A percentile compares a stretch with the other conserved stretches of the same genome.
phyloP scores from a whole-genome alignment of 2,329 filamentous ascomycete genomes.

The Aciculosporium take region DNA sequence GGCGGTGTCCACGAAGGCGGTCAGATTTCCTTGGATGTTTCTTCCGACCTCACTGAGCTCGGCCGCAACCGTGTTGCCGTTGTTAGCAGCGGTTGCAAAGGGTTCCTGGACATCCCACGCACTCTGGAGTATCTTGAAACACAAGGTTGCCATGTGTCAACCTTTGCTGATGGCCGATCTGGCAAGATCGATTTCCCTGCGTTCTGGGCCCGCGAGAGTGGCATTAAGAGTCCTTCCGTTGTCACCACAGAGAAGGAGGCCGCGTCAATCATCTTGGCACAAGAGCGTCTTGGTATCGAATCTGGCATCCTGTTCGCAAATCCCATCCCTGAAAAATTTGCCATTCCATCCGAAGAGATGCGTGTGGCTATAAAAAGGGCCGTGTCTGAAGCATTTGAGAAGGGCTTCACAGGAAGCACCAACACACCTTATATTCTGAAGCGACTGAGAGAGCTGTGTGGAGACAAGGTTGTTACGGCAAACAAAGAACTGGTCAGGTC shows the following conservation, averaged over 20 bases:
- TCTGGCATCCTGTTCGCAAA: conserved; percentile 83
- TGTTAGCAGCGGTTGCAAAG: conserved; percentile 83
- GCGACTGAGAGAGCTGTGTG: conserved; percentile 66
- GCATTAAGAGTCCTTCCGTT: conserved; percentile 61
- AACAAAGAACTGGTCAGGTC: conserved; percentile 50
- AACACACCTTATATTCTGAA: conserved; percentile 76
- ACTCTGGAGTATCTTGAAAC: conserved; percentile 69
- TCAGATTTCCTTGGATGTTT: conserved; percentile 79
- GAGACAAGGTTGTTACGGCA: conserved; percentile 54
- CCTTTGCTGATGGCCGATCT: conserved; percentile 69
- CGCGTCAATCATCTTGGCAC: conserved; percentile 74
- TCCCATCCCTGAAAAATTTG: conserved; percentile 58
- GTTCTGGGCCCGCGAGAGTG: conserved; percentile 85
- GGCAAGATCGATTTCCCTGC: conserved; percentile 73
- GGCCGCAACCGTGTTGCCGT: conserved; percentile 81
- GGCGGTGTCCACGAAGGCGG: conserved; percentile 88
- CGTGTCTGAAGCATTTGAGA: conserved; percentile 46
- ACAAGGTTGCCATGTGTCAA: conserved; percentile 67
- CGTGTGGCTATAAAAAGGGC: conserved; percentile 54
- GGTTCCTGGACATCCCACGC: conserved; percentile 80
- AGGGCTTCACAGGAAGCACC: conserved; percentile 55
- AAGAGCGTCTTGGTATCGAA: conserved; percentile 55
- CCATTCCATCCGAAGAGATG: conserved; percentile 59
- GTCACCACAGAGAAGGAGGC: conserved; percentile 67
- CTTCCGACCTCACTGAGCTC: conserved; percentile 87